These are phyloP conservation scores for Graphilbum sp. DNA, from an alignment of 2,329 filamentous ascomycete genomes.

Conservation along the genomic window DNA sequence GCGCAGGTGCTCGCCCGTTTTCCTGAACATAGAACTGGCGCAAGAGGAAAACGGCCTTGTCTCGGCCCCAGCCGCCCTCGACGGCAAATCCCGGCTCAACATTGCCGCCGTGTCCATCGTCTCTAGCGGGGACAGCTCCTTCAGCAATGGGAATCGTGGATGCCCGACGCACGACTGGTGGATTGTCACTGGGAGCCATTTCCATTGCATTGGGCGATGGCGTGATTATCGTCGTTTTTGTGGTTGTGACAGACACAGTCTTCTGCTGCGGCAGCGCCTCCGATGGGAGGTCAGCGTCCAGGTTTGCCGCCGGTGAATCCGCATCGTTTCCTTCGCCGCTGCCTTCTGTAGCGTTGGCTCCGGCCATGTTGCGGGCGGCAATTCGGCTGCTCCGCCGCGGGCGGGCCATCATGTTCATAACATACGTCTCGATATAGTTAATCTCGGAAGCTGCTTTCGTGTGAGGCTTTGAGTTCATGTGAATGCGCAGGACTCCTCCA, in stretches of 20 bases:
- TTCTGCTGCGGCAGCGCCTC: not conserved
- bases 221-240: not conserved
- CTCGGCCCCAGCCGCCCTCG: conserved; percentile 72
- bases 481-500: conserved; percentile 79
- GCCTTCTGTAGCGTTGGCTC: not conserved
- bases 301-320: not conserved
- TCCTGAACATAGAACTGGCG: conserved; percentile 96
- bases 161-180: conserved; percentile 7
- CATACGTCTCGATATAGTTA: conserved; percentile 10
- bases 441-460: conserved; percentile 13
- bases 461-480: conserved; percentile 38
- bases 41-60: conserved; percentile 84
- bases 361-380: not conserved
- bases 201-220: not conserved
- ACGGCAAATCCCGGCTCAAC: conserved; percentile 69
- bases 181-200: not conserved
- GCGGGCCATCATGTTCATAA: conserved; percentile 9
- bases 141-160: conserved; percentile 11
- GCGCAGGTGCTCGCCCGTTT: conserved; percentile 61
- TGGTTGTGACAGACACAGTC: not conserved
- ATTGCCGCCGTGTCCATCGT: conserved; percentile 41
- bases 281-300: not conserved
- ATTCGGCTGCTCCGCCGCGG: conserved; percentile 5
- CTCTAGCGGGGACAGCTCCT: conserved; percentile 11
- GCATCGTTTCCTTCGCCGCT: not conserved